These are phyloP conservation scores for Termitomyces sp. DNA, from an alignment of 768 basidiomycete genomes.

Conservation along the genomic window DNA sequence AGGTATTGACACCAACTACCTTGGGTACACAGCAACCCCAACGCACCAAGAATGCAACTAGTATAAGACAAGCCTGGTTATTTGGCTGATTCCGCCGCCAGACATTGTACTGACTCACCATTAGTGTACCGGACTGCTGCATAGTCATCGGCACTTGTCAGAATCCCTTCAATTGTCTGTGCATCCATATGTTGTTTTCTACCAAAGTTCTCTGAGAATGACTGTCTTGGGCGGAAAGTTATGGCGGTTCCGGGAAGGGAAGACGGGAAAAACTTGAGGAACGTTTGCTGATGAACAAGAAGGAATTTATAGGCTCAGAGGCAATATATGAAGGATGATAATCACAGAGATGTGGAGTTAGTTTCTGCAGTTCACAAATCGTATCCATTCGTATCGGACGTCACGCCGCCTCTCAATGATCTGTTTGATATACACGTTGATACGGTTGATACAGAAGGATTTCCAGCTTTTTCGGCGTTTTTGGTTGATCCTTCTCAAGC, in stretches of 20 bases:
- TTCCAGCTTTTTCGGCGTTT: background rate
- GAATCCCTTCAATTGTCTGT: background rate
- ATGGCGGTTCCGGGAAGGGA: background rate
- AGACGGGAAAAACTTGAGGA: too few relatives aligned
- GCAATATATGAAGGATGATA: background rate
- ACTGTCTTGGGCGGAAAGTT: background rate
- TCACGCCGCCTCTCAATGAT: background rate
- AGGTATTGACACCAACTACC: background rate
- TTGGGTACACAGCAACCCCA: background rate
- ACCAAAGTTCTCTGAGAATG: background rate
- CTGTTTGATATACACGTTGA: background rate
- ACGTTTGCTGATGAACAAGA: background rate
- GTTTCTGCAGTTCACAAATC: too few relatives aligned
- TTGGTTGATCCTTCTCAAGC: background rate
- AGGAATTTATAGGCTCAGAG: background rate
- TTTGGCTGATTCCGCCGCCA: background rate
- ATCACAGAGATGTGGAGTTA: too few relatives aligned
- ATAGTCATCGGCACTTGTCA: background rate
- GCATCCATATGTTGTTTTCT: background rate
- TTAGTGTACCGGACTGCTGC: conserved; percentile 1
- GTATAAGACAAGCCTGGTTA: background rate
- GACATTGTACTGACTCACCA: background rate
- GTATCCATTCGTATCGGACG: background rate
- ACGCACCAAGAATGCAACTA: conserved; percentile 1
- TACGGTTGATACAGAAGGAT: background rate